These are phyloP conservation scores for Mucor sp. DNA, from an alignment of 371 early-diverging fungal genomes.

Conservation along the genomic window DNA sequence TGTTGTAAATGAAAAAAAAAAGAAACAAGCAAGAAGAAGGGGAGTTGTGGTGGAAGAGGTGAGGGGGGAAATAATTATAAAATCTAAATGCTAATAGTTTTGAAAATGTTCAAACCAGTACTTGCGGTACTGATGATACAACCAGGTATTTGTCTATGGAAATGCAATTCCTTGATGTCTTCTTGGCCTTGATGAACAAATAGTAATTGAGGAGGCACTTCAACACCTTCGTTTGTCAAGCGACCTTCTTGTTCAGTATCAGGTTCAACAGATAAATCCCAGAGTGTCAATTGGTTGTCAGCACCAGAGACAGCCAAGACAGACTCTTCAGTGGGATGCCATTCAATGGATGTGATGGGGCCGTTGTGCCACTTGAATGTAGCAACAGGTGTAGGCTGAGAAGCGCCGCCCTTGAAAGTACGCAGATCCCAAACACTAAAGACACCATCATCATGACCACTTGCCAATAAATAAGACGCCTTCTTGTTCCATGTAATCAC, in stretches of 20 bases:
- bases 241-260: constrained; percentile 86
- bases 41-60: neutral
- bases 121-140: constrained; percentile 86
- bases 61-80: neutral
- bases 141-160: constrained; percentile 93
- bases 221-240: constrained; percentile 63
- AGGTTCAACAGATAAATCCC: constrained; percentile 96
- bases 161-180: constrained; percentile 95
- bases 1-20: neutral
- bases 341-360: constrained; percentile 95
- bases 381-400: constrained; percentile 84
- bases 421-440: constrained; percentile 97
- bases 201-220: constrained; percentile 94
- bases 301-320: constrained; percentile 92
- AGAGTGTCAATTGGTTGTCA: constrained; percentile 95
- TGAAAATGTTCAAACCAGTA: constrained; percentile 94
- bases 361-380: constrained; percentile 94
- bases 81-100: constrained; percentile 73
- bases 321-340: constrained; percentile 94
- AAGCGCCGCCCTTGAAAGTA: constrained; percentile 56
- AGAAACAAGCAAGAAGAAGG: neutral
- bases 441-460: constrained; percentile 92
- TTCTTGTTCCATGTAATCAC: constrained; percentile 94
- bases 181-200: constrained; percentile 95
- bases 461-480: constrained; percentile 84